Evolutionary conservation across 441 rosid genomes (phyloP), one percentile per base, ranked within the genome.

Genomic region (Euphorbia celastroides): DNA sequence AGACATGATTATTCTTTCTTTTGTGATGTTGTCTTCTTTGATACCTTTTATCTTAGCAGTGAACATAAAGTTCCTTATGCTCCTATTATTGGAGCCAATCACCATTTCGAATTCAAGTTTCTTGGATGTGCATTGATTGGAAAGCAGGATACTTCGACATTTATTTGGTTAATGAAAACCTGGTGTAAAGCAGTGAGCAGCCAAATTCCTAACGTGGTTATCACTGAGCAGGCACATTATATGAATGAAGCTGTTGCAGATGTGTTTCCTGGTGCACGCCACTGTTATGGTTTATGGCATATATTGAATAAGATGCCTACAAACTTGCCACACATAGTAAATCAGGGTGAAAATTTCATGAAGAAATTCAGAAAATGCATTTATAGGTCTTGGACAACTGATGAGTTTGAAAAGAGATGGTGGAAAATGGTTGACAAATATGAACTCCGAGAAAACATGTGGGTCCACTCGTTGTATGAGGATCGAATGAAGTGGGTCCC

Each of bases 111-210:
- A n/a, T 48, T 48, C 54, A 48, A 48, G 54, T 1, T 48, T 48
- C 54, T 48, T 16, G 54, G 54, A 48, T 48, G 54, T 48, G 54
- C 54, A 48, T 48, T 48, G 54, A 48, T 48, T 48, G 54, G 54
- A 48, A 23, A 48, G 22, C 54, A 48, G 54, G 54, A 48, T 16
- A 48, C 22, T 48, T 48, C 54, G 54, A 48, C 54, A 19, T 48
- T 48, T 48, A 17, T 16, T 48, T 48, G 54, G 54, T n/a, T 48
- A 48, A 48, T 48, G 54, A 48, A 7, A 48, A 48, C 54, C 54
- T 48, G 54, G 54, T n/a, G 20, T 48, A 48, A 48, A 48, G 54
- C 54, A 48, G 54, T 48, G 54, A 23, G 54, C 16, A 23, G 54
- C 23, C 54, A 48, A 48, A 23, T 48, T 48, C 54, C 54, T 17